Conservation (phyloP, 2,329 filamentous ascomycete genomes). For the Aureobasidium namibiae region DNA sequence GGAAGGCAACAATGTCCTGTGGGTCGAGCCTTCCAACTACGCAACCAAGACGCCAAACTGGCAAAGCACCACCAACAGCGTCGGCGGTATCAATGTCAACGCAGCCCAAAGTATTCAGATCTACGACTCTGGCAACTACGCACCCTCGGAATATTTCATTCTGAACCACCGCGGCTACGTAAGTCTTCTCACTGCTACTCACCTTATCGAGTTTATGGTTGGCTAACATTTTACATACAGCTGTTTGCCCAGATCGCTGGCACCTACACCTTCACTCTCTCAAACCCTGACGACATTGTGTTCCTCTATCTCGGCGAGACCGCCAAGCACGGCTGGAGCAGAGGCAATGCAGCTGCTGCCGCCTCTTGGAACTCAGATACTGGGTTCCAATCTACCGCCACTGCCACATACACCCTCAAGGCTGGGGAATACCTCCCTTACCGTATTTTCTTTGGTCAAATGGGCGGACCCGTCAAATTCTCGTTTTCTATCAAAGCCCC, state of each 20-base stretch:
- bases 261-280: constrained; percentile 19
- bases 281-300: constrained; percentile 19
- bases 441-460: constrained; percentile 11
- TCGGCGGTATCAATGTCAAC: not conserved
- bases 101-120: not conserved
- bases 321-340: constrained; percentile 17
- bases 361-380: not conserved
- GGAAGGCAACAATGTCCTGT: not conserved
- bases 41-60: not conserved
- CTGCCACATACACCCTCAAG: not conserved
- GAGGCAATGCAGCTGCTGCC: constrained; percentile 14
- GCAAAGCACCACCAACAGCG: not conserved
- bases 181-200: not conserved
- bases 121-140: not conserved
- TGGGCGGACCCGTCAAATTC: not conserved
- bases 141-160: not conserved
- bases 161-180: constrained; percentile 21
- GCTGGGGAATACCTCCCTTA: constrained; percentile 10
- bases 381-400: not conserved
- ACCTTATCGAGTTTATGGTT: too few species aligned
- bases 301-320: constrained; percentile 19
- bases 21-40: not conserved
- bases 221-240: not conserved
- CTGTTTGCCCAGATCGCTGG: constrained; percentile 14
- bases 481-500: constrained; percentile 1